phyloP scores from a whole-genome alignment of 2,329 filamentous ascomycete genomes.

The Calonectria pauciramosa region DNA sequence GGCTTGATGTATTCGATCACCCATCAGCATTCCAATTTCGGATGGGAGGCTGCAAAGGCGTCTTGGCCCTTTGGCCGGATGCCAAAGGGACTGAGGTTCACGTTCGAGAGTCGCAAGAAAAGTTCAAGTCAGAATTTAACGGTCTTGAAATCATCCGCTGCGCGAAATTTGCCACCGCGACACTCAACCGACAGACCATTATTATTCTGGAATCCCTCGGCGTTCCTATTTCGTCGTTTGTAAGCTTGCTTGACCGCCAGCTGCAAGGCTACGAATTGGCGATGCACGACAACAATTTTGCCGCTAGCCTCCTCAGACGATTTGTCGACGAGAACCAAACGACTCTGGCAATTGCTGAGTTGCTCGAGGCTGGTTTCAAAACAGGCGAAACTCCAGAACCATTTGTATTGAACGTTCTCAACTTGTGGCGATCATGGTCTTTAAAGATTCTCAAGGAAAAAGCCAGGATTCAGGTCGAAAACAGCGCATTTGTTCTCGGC shows the following conservation, averaged over 20 bases:
- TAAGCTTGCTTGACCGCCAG: slow-evolving; percentile 76
- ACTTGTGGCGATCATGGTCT: slow-evolving; percentile 90
- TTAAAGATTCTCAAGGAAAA: slow-evolving; percentile 94
- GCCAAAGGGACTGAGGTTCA: slow-evolving; percentile 78
- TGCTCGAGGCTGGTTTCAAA: slow-evolving; percentile 88
- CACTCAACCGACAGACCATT: slow-evolving; percentile 92
- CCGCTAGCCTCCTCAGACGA: slow-evolving; percentile 76
- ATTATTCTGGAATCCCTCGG: slow-evolving; percentile 85
- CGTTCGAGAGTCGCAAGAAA: slow-evolving; percentile 87
- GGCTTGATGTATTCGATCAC: slow-evolving; percentile 66
- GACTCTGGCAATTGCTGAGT: slow-evolving; percentile 79
- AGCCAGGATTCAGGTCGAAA: slow-evolving; percentile 83
- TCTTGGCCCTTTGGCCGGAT: slow-evolving; percentile 82
- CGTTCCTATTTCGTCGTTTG: slow-evolving; percentile 76
- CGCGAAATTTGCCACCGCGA: slow-evolving; percentile 82
- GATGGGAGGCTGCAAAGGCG: slow-evolving; percentile 91
- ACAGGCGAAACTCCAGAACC: slow-evolving; percentile 73
- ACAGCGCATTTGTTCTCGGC: slow-evolving; percentile 90
- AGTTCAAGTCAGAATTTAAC: slow-evolving; percentile 81
- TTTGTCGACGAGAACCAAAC: slow-evolving; percentile 90
- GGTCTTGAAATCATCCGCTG: slow-evolving; percentile 88
- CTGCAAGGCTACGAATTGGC: slow-evolving; percentile 77
- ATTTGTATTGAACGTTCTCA: slow-evolving; percentile 83
- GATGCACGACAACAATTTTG: slow-evolving; percentile 74
- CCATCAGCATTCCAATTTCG: slow-evolving; percentile 94